phyloP scores from a whole-genome alignment of 2,329 filamentous ascomycete species.

The Fusarium cyanostomum region DNA sequence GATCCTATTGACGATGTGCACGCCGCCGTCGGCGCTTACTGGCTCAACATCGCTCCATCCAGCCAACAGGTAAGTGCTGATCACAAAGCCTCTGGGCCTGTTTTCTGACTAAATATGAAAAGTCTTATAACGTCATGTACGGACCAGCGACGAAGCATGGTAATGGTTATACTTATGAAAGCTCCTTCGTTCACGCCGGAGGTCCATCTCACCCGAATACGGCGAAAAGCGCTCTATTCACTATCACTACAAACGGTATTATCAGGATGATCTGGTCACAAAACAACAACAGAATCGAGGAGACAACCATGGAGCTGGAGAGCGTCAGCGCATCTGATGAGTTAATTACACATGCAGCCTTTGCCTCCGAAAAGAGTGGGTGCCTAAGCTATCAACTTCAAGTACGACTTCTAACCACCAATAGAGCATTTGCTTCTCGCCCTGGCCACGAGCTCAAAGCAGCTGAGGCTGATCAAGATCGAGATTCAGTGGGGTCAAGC shows the following conservation, averaged over 20 bases:
- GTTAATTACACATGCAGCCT: constrained; percentile 80
- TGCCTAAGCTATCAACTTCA: not conserved
- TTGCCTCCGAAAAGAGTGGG: constrained; percentile 78
- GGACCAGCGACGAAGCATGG: constrained; percentile 72
- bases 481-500: constrained; percentile 74
- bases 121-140: constrained; percentile 58
- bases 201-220: constrained; percentile 79
- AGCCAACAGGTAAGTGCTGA: constrained; percentile 49
- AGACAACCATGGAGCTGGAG: constrained; percentile 78
- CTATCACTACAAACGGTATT: constrained; percentile 77
- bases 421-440: constrained; percentile 68
- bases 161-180: constrained; percentile 74
- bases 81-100: not conserved
- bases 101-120: not conserved
- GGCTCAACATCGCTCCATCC: constrained; percentile 73
- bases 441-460: constrained; percentile 74
- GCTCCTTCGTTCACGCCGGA: constrained; percentile 69
- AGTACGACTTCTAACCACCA: constrained; percentile 39
- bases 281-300: constrained; percentile 75
- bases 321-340: constrained; percentile 77
- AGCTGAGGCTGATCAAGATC: constrained; percentile 78
- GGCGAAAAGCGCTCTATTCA: constrained; percentile 77
- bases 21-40: constrained; percentile 84
- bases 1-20: constrained; percentile 79
- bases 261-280: constrained; percentile 83